A percentile compares a stretch with the other conserved stretches of the same genome.
phyloP scores from a whole-genome alignment of 768 basidiomycete genomes.

The Mycena pura region DNA sequence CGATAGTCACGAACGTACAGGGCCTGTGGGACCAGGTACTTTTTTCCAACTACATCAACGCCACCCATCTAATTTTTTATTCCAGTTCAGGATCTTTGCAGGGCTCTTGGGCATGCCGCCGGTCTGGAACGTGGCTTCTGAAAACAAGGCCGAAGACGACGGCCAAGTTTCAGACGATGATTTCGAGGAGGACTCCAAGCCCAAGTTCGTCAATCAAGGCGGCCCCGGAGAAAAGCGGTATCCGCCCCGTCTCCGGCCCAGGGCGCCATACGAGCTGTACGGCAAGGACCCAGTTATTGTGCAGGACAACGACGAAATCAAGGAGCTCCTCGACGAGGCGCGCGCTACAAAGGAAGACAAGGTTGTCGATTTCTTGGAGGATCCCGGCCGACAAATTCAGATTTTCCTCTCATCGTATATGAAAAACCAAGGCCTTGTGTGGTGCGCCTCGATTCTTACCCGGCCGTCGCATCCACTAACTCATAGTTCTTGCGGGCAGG shows the following conservation, averaged over 20 bases:
- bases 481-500: slow-evolving; percentile 35
- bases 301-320: slow-evolving; percentile 44
- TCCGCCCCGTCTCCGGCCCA: slow-evolving; percentile 34
- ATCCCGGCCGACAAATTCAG: slow-evolving; percentile 63
- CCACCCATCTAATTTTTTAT: slow-evolving; percentile 1
- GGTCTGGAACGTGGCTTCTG: slow-evolving; percentile 46
- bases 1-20: slow-evolving; percentile 31
- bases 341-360: slow-evolving; percentile 48
- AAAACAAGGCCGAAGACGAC: slow-evolving; percentile 28
- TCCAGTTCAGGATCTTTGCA: slow-evolving; percentile 66
- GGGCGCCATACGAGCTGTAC: slow-evolving; percentile 47
- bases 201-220: too few species aligned
- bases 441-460: slow-evolving; percentile 48
- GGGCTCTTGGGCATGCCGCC: slow-evolving; percentile 61
- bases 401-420: slow-evolving; percentile 78
- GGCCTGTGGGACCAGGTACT: slow-evolving; percentile 71
- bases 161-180: slow-evolving; percentile 34
- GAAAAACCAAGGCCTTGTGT: slow-evolving; percentile 69
- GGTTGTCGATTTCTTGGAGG: slow-evolving; percentile 60
- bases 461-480: slow-evolving; percentile 24
- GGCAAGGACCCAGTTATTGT: slow-evolving; percentile 38
- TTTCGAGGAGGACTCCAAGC: slow-evolving; percentile 38
- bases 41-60: neutral
- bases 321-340: slow-evolving; percentile 28
- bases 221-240: slow-evolving; percentile 20